Conservation (phyloP, 2,329 filamentous ascomycete genomes). For the Ceratocystiopsis minuta region DNA sequence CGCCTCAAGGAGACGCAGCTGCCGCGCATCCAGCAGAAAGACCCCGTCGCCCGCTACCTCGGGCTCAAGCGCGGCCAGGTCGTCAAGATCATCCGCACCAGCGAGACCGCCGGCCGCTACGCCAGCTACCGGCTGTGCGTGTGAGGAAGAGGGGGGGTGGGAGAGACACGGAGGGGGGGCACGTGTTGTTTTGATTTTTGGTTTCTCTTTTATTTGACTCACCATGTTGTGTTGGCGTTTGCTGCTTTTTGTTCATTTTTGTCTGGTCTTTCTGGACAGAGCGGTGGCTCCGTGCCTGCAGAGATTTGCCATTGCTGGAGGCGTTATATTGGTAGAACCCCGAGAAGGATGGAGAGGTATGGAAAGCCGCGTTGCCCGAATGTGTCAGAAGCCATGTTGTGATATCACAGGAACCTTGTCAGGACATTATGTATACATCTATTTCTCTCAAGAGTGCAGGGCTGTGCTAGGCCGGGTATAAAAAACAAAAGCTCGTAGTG, state of each 20-base stretch:
- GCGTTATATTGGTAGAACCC: too few species aligned
- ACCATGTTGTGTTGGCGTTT: neutral
- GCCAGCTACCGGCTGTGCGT: constrained; percentile 73
- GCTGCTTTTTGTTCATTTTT: neutral
- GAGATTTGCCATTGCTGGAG: too few species aligned
- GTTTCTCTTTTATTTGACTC: neutral
- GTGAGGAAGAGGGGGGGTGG: constrained; percentile 13
- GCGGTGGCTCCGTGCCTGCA: too few species aligned
- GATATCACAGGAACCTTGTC: too few species aligned
- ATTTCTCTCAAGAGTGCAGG: too few species aligned
- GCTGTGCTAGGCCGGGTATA: too few species aligned
- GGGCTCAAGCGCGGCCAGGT: constrained; percentile 83
- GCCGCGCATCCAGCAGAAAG: constrained; percentile 75
- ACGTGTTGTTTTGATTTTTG: neutral
- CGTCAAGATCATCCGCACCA: constrained; percentile 93
- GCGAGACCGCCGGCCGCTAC: constrained; percentile 89
- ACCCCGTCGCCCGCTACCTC: constrained; percentile 83
- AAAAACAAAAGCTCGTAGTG: too few species aligned
- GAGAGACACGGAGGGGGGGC: neutral
- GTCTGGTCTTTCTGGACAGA: neutral
- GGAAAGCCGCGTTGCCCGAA: too few species aligned
- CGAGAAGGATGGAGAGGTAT: too few species aligned
- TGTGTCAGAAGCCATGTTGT: too few species aligned
- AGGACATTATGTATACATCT: too few species aligned
- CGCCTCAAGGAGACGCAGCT: constrained; percentile 94